phyloP scores from a whole-genome alignment of 1,284 basidiomycete genomes.

The Rhizoctonia solani region DNA sequence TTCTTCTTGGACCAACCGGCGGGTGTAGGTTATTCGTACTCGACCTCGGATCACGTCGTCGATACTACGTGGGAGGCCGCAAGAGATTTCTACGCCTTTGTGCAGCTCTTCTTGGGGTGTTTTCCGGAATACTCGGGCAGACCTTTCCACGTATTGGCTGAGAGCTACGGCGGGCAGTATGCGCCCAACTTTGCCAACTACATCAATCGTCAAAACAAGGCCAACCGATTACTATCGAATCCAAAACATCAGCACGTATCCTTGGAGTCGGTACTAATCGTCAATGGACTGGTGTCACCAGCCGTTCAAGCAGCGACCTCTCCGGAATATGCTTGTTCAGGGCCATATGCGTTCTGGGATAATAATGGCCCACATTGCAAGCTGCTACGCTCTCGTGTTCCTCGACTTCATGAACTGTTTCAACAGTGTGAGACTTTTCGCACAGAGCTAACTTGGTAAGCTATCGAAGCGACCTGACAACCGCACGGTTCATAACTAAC shows the following conservation, averaged over 20 bases:
- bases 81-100: conserved; percentile 51
- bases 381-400: conserved; percentile 24
- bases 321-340: conserved; percentile 24
- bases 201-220: conserved; percentile 59
- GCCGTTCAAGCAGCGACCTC: conserved; percentile 10
- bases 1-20: conserved; percentile 81
- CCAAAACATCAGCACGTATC: not conserved
- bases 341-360: conserved; percentile 30
- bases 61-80: conserved; percentile 40
- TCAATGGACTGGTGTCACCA: conserved; percentile 13
- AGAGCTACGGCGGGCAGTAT: conserved; percentile 64
- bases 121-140: conserved; percentile 48
- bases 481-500: no score
- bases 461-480: no score
- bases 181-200: conserved; percentile 63
- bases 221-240: no score
- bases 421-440: conserved; percentile 9
- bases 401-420: conserved; percentile 5
- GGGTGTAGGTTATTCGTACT: conserved; percentile 67
- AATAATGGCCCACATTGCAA: conserved; percentile 27
- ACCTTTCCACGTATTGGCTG: conserved; percentile 62
- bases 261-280: conserved; percentile 21
- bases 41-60: conserved; percentile 51
- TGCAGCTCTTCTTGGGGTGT: conserved; percentile 64
- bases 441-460: conserved; percentile 24